phyloP scores from a whole-genome alignment of 2,329 filamentous ascomycete genomes.

The Cylindrodendrum hubeiense region DNA sequence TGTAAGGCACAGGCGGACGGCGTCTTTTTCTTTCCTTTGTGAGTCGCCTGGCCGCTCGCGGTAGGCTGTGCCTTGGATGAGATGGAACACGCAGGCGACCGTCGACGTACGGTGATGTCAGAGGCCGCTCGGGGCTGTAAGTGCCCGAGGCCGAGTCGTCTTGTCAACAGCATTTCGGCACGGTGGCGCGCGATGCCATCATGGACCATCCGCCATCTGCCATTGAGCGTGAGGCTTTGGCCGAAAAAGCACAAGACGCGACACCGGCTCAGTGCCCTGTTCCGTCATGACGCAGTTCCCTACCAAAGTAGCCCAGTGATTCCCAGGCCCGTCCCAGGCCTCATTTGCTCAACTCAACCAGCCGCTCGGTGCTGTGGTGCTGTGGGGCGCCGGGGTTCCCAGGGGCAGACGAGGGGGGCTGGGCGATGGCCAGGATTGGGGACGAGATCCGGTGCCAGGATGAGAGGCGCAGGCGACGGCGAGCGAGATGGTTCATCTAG shows the following conservation, averaged over 20 bases:
- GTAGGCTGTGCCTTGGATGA: not conserved
- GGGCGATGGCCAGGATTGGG: constrained; percentile 30
- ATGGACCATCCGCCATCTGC: too few relatives aligned
- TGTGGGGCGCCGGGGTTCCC: constrained; percentile 29
- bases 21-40: not conserved
- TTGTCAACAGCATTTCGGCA: not conserved
- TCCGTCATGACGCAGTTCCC: constrained; percentile 36
- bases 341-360: constrained; percentile 43
- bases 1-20: constrained; percentile 8
- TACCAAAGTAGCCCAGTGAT: too few relatives aligned
- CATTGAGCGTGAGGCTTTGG: not conserved
- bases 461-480: constrained; percentile 25
- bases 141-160: not conserved
- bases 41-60: not conserved
- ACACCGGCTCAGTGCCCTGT: constrained; percentile 26
- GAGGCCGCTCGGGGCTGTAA: not conserved
- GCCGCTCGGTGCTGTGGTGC: constrained; percentile 44
- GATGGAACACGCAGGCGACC: not conserved
- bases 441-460: constrained; percentile 41
- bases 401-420: constrained; percentile 21
- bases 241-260: constrained; percentile 18
- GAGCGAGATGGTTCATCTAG: constrained; percentile 30
- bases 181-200: not conserved
- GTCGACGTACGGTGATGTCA: constrained; percentile 1
- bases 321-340: constrained; percentile 29